Conservation (phyloP, 345 rosid genomes). For the Boechera retrofracta region DNA sequence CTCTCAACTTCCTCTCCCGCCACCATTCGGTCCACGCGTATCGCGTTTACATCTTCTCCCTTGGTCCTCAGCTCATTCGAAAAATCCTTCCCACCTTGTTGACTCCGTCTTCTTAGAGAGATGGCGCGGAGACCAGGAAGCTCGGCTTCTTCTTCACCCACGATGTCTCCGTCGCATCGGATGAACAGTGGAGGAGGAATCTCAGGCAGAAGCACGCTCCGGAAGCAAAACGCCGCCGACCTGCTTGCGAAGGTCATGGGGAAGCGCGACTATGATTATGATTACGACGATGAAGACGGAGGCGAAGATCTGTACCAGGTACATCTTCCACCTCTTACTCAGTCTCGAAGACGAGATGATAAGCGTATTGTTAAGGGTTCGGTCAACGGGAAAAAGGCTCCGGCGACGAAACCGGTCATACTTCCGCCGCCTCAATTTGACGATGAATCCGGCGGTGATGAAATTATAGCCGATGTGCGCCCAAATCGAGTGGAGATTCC, state of each 20-base stretch:
- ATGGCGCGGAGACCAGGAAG: slow-evolving; percentile 84
- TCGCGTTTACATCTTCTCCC: slow-evolving; percentile 28
- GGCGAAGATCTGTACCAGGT: slow-evolving; percentile 64
- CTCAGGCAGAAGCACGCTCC: slow-evolving; percentile 68
- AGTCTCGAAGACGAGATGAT: slow-evolving; percentile 37
- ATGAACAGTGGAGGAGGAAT: slow-evolving; percentile 45
- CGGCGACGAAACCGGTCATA: slow-evolving; percentile 43
- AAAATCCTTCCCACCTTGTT: slow-evolving; percentile 23
- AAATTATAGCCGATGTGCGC: background rate
- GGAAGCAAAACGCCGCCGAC: slow-evolving; percentile 93
- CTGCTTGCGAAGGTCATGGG: slow-evolving; percentile 95
- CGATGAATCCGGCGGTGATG: slow-evolving; percentile 24
- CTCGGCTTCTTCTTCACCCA: slow-evolving; percentile 88
- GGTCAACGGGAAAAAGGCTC: slow-evolving; percentile 63
- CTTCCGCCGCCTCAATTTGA: slow-evolving; percentile 28
- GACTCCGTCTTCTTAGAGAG: slow-evolving; percentile 37
- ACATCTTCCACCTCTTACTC: slow-evolving; percentile 44
- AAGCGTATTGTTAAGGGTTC: slow-evolving; percentile 41
- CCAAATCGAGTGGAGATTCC: slow-evolving; percentile 4
- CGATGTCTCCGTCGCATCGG: slow-evolving; percentile 83
- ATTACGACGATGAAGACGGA: slow-evolving; percentile 61
- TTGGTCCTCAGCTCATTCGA: slow-evolving; percentile 1
- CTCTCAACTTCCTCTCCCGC: slow-evolving; percentile 48
- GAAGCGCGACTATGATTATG: slow-evolving; percentile 62
- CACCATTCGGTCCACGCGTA: slow-evolving; percentile 41